A percentile compares a stretch with the other conserved stretches of the same genome.
These are phyloP conservation scores for Cercospora brassicicola DNA, from an alignment of 2,329 filamentous ascomycete genomes.

Conservation along the genomic window DNA sequence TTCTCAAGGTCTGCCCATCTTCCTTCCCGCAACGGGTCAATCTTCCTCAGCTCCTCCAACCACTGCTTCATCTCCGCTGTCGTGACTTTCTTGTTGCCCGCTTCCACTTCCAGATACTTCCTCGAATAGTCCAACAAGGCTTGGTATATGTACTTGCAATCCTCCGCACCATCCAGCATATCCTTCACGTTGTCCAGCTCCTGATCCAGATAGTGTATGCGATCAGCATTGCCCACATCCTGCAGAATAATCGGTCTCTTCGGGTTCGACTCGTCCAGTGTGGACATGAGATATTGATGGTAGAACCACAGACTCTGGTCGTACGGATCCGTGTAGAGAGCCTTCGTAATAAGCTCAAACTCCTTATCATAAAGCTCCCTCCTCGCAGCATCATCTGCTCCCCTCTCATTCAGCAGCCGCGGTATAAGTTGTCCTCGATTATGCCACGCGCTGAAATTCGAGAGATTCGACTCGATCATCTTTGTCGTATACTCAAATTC, in stretches of 20 bases:
- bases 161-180: conserved; percentile 61
- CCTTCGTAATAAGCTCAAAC: conserved; percentile 71
- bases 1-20: conserved; percentile 72
- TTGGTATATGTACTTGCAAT: conserved; percentile 88
- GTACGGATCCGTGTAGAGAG: conserved; percentile 83
- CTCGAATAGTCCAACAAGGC: conserved; percentile 74
- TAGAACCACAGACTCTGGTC: conserved; percentile 98
- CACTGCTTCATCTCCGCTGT: conserved; percentile 50
- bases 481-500: conserved; percentile 89
- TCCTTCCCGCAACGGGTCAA: conserved; percentile 73
- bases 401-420: conserved; percentile 68
- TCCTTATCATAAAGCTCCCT: conserved; percentile 74
- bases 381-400: conserved; percentile 63
- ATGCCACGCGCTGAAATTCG: conserved; percentile 98
- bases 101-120: conserved; percentile 55
- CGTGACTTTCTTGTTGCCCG: conserved; percentile 43
- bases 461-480: conserved; percentile 82
- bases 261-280: conserved; percentile 55
- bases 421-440: conserved; percentile 82
- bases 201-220: conserved; percentile 63
- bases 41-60: conserved; percentile 64
- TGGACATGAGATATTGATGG: conserved; percentile 80
- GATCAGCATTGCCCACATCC: conserved; percentile 61
- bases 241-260: conserved; percentile 58
- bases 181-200: conserved; percentile 76